phyloP scores from a whole-genome alignment of 1,284 basidiomycete species.

The Moesziomyces sp. region DNA sequence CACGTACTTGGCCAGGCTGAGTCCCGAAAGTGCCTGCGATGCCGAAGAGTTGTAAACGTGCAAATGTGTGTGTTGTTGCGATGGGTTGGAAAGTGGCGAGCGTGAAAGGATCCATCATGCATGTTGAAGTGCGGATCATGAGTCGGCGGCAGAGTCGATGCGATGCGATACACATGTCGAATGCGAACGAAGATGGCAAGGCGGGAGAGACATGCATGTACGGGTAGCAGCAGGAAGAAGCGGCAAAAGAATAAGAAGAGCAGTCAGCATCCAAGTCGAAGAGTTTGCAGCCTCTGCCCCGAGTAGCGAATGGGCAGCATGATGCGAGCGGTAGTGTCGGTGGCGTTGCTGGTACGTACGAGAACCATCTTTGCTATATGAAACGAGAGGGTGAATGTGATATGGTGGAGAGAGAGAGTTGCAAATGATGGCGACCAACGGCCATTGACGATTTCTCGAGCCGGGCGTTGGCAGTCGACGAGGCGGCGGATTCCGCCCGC shows the following conservation, averaged over 20 bases:
- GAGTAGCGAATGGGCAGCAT: no score
- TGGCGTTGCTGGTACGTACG: slow-evolving; percentile 17
- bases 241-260: background rate
- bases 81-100: background rate
- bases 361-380: slow-evolving; percentile 33
- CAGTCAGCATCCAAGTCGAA: no score
- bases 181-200: background rate
- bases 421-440: background rate
- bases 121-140: background rate
- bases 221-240: background rate
- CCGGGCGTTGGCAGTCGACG: slow-evolving; percentile 10
- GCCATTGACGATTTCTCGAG: no score
- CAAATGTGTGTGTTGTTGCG: background rate
- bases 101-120: background rate
- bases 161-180: background rate
- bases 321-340: no score
- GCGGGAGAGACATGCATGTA: background rate
- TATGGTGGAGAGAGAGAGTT: slow-evolving; percentile 12
- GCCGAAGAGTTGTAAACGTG: background rate
- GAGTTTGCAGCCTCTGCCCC: no score
- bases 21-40: slow-evolving; percentile 38
- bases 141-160: no score
- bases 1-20: slow-evolving; percentile 82
- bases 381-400: background rate
- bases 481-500: slow-evolving; percentile 7